Evolutionary conservation across 192 early-diverging fungal species (phyloP).

Genomic region (Linnemannia schmuckeri): DNA sequence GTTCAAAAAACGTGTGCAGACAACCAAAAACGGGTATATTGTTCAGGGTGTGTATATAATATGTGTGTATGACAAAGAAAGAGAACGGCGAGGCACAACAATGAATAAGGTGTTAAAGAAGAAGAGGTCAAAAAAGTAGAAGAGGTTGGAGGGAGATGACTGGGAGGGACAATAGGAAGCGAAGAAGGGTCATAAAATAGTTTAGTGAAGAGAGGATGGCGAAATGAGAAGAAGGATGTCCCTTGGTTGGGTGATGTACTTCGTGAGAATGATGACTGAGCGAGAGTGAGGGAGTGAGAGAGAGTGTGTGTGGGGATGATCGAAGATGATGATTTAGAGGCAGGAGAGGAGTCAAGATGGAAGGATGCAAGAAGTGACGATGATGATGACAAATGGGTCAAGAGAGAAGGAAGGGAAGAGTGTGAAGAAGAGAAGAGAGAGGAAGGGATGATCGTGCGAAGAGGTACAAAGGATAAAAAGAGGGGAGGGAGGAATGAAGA

Average conservation of each 20-base stretch:
- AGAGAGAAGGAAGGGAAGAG: background rate
- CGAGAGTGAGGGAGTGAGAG: background rate
- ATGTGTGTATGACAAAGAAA: background rate
- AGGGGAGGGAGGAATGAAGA: background rate
- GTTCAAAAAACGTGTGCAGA: slow-evolving; percentile 3
- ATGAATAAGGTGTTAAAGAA: background rate
- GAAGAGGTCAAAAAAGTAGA: background rate
- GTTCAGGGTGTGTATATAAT: background rate
- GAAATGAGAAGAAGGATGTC: background rate
- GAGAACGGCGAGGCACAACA: background rate
- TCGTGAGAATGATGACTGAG: background rate
- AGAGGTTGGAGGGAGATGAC: background rate
- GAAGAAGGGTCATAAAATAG: background rate
- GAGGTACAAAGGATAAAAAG: background rate
- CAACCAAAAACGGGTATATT: background rate
- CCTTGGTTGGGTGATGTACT: background rate
- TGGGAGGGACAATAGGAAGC: background rate
- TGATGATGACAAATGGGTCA: slow-evolving; percentile 9
- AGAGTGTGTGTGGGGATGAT: background rate
- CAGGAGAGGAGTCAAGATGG: background rate
- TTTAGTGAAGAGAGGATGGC: background rate
- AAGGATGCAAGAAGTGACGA: background rate
- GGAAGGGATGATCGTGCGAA: background rate
- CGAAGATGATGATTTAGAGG: background rate
- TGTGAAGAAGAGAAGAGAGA: background rate